Evolutionary conservation across 305 asterid species (phyloP).

Genomic region (Solanum hybrid): DNA sequence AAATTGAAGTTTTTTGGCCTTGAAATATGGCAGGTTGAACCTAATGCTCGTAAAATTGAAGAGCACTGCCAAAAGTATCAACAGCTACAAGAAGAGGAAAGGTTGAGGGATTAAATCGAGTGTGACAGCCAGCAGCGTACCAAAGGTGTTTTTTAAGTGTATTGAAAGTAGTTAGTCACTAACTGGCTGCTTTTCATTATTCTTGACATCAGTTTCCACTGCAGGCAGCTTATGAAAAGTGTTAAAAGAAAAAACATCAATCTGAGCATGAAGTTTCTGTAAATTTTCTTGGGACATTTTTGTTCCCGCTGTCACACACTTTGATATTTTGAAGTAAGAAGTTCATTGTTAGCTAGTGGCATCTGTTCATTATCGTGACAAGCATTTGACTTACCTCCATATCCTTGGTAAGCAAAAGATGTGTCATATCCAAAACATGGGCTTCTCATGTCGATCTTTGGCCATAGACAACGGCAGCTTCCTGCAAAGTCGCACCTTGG

Average conservation of each 20-base stretch:
- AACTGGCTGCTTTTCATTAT: not conserved
- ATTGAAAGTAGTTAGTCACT: not conserved
- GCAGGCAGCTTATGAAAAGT: constrained; percentile 1
- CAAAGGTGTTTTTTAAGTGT: constrained; percentile 16
- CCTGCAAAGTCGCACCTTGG: too few species aligned
- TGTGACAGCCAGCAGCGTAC: constrained; percentile 29
- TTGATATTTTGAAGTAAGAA: not conserved
- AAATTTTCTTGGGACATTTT: not conserved
- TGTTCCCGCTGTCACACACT: not conserved
- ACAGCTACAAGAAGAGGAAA: constrained; percentile 41
- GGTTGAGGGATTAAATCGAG: constrained; percentile 25
- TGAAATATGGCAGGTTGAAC: constrained; percentile 47
- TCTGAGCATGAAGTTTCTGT: not conserved
- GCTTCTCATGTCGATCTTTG: too few species aligned
- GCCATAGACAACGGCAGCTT: too few species aligned
- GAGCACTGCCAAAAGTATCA: constrained; percentile 66
- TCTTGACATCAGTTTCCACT: not conserved
- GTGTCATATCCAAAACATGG: too few species aligned
- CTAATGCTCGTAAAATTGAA: constrained; percentile 55
- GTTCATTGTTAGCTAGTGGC: not conserved
- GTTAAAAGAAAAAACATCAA: not conserved
- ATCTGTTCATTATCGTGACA: not conserved
- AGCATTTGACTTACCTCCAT: too few species aligned
- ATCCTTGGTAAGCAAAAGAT: too few species aligned
- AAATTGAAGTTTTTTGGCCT: not conserved